A percentile compares a stretch with the other conserved stretches of the same genome.
Evolutionary conservation across 2,329 filamentous ascomycete genomes (phyloP).

Genomic region (Aureobasidium sp.): DNA sequence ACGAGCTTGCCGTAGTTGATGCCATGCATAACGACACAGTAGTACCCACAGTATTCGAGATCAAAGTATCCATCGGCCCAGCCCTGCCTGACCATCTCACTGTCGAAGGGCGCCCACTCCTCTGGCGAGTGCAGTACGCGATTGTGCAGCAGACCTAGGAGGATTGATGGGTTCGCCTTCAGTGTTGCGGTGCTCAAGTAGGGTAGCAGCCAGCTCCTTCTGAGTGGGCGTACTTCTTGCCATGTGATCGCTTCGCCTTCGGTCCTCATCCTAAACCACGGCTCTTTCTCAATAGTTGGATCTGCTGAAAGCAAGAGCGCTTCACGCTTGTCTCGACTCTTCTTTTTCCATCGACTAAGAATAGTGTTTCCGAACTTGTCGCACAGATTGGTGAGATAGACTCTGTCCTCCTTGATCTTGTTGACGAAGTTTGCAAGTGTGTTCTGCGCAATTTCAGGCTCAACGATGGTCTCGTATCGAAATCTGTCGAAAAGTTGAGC

Average conservation of each 20-base stretch:
- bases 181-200: neutral
- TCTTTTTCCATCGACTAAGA: neutral
- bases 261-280: neutral
- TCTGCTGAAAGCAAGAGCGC: neutral
- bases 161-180: neutral
- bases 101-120: neutral
- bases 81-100: neutral
- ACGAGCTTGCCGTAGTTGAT: constrained; percentile 13
- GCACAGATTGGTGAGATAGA: neutral
- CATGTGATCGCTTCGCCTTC: neutral
- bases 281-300: neutral
- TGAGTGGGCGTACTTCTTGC: no score
- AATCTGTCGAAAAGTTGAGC: neutral
- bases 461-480: neutral
- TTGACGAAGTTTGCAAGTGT: neutral
- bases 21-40: constrained; percentile 14
- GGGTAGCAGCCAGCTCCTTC: neutral
- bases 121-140: neutral
- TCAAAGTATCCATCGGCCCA: neutral
- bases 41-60: neutral
- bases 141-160: neutral
- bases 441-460: neutral
- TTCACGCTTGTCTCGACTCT: neutral
- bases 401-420: neutral
- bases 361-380: neutral